Conservation (phyloP, 352 stramenopile genomes). For the Phytophthora chlamydospora region DNA sequence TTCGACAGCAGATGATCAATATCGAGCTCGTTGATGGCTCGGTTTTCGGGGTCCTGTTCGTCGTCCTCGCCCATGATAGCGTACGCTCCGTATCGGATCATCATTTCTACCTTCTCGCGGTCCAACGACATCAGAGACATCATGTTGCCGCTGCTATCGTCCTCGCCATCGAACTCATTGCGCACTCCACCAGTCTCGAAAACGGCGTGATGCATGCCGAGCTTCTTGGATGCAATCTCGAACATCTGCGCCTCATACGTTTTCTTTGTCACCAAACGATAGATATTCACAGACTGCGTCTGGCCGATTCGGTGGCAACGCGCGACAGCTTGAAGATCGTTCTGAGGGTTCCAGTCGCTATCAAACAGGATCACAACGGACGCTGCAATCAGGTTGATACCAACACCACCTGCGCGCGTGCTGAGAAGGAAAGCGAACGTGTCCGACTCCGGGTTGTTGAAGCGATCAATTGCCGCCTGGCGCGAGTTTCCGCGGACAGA, state of each 20-base stretch:
- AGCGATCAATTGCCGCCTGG: conserved; percentile 98
- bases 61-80: conserved; percentile 97
- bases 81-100: conserved; percentile 98
- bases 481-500: conserved; percentile 96
- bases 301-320: conserved; percentile 99
- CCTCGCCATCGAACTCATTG: conserved; percentile 94
- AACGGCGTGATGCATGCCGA: conserved; percentile 98
- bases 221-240: conserved; percentile 98
- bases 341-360: conserved; percentile 99
- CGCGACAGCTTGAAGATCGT: conserved; percentile 98
- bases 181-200: conserved; percentile 94
- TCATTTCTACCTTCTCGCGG: conserved; percentile 98
- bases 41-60: conserved; percentile 90
- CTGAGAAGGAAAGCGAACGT: conserved; percentile 97
- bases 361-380: conserved; percentile 92
- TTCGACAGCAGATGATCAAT: conserved; percentile 87
- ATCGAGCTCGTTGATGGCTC: conserved; percentile 89
- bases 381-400: conserved; percentile 96
- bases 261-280: conserved; percentile 98
- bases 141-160: conserved; percentile 92
- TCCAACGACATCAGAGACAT: conserved; percentile 93
- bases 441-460: conserved; percentile 94
- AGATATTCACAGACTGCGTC: conserved; percentile 99
- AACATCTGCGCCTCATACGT: conserved; percentile 99
- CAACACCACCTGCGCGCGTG: conserved; percentile 97